Evolutionary conservation across 176 grass and related monocot species (phyloP), one percentile per base, ranked within the genome.

Genomic region (maize (Zea mays)): DNA sequence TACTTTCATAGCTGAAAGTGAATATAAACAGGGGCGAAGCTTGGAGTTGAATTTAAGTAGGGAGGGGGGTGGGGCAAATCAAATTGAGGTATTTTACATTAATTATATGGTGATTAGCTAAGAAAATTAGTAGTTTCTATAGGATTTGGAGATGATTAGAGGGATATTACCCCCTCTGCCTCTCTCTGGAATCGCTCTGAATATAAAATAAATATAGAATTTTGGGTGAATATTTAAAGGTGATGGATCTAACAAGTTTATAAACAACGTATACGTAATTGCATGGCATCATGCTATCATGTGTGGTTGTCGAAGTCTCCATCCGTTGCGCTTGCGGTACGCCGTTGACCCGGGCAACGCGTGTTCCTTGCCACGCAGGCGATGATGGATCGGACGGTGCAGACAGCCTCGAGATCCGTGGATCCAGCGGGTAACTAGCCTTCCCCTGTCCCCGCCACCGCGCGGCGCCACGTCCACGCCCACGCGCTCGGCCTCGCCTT

Each of bases 231-330:
- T 69, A 70, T 33, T 34, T 5, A 60, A 10, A 33, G 10, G 21
- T 13, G 11, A 0, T 6, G 35, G 44, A 70, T 49, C 44, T 48
- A 70, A 48, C 67, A 59, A 27, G 3, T 10, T 59, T 10, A 47
- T 48, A 8, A 57, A 55, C n/a, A n/a, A 20, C 3, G 0, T 27
- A 27, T 27, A 55, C 44, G 20, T 70, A 69, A 49, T 49, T 20
- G 3, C 58, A 61, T 34, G 21, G 20, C 67, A 70, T 70, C 67
- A 35, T 70, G 44, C 44, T 13, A 15, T 33, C 67, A 49, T 72
- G 79, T 72, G 50, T 55, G 59, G 7, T 5, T 80, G 70, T 78
- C 73, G 16, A 58, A 54, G 65, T 73, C 46, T 15, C 41, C 79
- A 58, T 51, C 49, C 79, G 19, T 5, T 16, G 14, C 49, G 15